These are phyloP conservation scores for Dillenia suffruticosa DNA, from an alignment of 164 flowering plant genomes.

Conservation along the genomic window DNA sequence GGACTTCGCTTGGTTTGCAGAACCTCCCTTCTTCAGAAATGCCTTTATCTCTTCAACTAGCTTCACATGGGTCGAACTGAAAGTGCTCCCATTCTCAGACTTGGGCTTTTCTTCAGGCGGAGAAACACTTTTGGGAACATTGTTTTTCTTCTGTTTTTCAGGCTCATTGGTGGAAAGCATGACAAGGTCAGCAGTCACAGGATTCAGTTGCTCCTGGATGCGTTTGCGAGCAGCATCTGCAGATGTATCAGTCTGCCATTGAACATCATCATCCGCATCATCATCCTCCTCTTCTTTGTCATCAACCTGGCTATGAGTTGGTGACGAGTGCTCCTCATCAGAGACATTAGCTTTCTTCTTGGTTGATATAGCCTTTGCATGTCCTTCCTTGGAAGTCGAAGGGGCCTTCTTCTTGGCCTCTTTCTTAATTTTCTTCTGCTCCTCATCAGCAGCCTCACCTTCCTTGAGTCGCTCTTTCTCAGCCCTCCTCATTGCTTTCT, in stretches of 20 bases:
- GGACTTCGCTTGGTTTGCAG: slow-evolving; percentile 26
- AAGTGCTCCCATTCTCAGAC: slow-evolving; percentile 10
- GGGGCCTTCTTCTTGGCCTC: slow-evolving; percentile 46
- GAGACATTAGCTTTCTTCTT: slow-evolving; percentile 41
- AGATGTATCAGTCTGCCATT: slow-evolving; percentile 64
- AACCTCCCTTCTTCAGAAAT: slow-evolving; percentile 22
- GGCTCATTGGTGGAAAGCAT: slow-evolving; percentile 37
- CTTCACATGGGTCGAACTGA: slow-evolving; percentile 4
- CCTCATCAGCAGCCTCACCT: slow-evolving; percentile 77
- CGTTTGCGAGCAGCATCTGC: slow-evolving; percentile 44
- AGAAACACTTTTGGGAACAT: slow-evolving; percentile 2
- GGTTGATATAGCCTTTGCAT: slow-evolving; percentile 17
- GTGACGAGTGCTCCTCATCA: slow-evolving; percentile 45
- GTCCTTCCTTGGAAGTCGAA: slow-evolving; percentile 23
- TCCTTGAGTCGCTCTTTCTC: slow-evolving; percentile 72
- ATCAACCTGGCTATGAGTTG: slow-evolving; percentile 38
- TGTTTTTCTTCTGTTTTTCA: slow-evolving; percentile 18
- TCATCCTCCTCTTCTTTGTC: slow-evolving; percentile 26
- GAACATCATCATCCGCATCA: slow-evolving; percentile 37
- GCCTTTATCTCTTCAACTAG: slow-evolving; percentile 30
- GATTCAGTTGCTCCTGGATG: slow-evolving; percentile 52
- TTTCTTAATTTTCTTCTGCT: slow-evolving; percentile 47
- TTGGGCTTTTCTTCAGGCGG: slow-evolving; percentile 21
- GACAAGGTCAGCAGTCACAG: slow-evolving; percentile 55
- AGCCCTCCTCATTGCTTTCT: slow-evolving; percentile 70